A percentile compares a stretch with the other conserved stretches of the same genome.
phyloP scores from a whole-genome alignment of 805 yeast species.

The Barnettozyma siamensis region DNA sequence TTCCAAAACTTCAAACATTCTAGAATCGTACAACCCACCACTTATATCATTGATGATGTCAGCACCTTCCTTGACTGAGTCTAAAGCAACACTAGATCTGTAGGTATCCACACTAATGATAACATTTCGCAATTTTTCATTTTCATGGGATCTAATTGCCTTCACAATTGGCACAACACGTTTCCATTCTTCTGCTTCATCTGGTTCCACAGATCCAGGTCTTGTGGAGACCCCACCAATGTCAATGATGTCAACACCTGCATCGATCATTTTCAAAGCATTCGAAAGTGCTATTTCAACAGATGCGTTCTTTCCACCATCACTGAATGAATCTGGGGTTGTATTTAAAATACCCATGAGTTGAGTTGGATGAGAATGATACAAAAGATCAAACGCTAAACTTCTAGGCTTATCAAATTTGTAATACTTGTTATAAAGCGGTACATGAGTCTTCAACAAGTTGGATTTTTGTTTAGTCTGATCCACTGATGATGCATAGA shows the following conservation, averaged over 20 bases:
- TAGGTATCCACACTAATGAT: constrained; percentile 86
- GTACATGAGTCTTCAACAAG: constrained; percentile 44
- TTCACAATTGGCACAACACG: constrained; percentile 68
- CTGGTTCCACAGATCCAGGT: constrained; percentile 68
- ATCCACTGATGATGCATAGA: constrained; percentile 34
- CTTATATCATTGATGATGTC: constrained; percentile 90
- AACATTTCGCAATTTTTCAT: constrained; percentile 33
- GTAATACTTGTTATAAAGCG: constrained; percentile 30
- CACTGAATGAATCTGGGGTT: constrained; percentile 95
- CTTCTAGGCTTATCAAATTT: constrained; percentile 18
- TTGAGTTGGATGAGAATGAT: constrained; percentile 44
- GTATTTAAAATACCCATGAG: constrained; percentile 86
- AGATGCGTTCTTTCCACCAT: constrained; percentile 56
- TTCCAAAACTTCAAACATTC: constrained; percentile 67
- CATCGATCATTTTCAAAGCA: constrained; percentile 43
- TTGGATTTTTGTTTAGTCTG: constrained; percentile 43
- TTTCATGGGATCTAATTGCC: constrained; percentile 44
- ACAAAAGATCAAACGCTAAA: constrained; percentile 40
- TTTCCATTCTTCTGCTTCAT: constrained; percentile 57
- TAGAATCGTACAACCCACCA: constrained; percentile 65
- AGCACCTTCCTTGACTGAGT: constrained; percentile 69
- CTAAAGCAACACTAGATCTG: constrained; percentile 66
- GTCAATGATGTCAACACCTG: constrained; percentile 77
- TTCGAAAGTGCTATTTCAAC: constrained; percentile 36
- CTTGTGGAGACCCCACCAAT: constrained; percentile 94